These are phyloP conservation scores for Fonsecaea monophora DNA, from an alignment of 2,329 filamentous ascomycete genomes.

Conservation along the genomic window DNA sequence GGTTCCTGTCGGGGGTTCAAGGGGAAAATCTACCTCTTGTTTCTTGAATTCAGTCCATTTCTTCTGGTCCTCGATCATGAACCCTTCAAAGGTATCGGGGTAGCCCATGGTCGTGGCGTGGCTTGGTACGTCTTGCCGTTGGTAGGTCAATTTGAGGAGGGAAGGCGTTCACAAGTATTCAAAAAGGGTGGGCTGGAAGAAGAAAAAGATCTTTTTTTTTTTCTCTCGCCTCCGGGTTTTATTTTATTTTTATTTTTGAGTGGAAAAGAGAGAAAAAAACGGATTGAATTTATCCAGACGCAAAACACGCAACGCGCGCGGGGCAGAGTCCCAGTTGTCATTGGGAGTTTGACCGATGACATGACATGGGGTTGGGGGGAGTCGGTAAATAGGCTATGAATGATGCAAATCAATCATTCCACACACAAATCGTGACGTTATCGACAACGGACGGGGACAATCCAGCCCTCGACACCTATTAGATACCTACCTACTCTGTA, in stretches of 20 bases:
- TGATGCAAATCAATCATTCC: conserved; percentile 8
- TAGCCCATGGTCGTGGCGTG: conserved; percentile 48
- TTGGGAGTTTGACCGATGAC: neutral
- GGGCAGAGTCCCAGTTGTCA: conserved; percentile 1
- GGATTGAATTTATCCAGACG: conserved; percentile 22
- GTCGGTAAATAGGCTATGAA: conserved; percentile 11
- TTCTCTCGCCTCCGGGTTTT: neutral
- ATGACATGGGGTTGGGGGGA: neutral
- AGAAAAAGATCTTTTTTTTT: neutral
- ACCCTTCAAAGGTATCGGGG: conserved; percentile 54
- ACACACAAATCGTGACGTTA: conserved; percentile 1
- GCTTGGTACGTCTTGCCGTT: neutral
- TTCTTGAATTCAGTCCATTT: conserved; percentile 67
- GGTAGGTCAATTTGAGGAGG: neutral
- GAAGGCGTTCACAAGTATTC: neutral
- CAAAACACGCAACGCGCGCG: conserved; percentile 7
- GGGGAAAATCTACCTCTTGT: conserved; percentile 53
- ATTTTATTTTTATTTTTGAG: neutral
- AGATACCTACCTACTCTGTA: neutral
- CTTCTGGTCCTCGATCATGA: conserved; percentile 68
- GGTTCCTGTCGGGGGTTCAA: neutral
- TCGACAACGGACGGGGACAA: neutral
- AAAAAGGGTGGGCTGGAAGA: neutral
- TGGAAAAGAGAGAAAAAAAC: neutral
- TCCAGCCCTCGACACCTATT: neutral